Conservation (phyloP, 352 stramenopile species). For the Pythium phragmiticola region DNA sequence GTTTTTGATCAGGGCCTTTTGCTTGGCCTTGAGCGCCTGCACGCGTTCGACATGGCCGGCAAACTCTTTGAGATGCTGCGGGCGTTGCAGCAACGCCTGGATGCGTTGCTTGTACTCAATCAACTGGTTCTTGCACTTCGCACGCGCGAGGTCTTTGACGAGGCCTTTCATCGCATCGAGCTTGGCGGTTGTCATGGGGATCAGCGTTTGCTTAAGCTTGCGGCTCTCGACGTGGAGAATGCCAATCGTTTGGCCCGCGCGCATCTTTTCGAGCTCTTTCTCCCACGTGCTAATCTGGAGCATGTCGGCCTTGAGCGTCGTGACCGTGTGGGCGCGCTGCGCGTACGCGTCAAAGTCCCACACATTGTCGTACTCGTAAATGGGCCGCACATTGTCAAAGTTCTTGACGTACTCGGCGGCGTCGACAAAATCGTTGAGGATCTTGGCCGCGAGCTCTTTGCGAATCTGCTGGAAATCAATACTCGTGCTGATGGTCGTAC, state of each 20-base stretch:
- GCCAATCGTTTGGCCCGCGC: conserved; percentile 88
- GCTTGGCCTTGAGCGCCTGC: conserved; percentile 68
- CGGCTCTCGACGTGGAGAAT: conserved; percentile 92
- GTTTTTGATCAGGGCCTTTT: conserved; percentile 82
- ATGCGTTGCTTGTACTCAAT: conserved; percentile 91
- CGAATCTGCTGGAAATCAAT: conserved; percentile 75
- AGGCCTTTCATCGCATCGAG: conserved; percentile 92
- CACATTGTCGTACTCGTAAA: conserved; percentile 90
- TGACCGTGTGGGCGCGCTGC: conserved; percentile 79
- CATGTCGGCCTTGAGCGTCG: conserved; percentile 89
- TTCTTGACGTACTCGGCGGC: conserved; percentile 90
- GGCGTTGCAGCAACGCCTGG: conserved; percentile 75
- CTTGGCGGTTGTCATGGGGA: conserved; percentile 91
- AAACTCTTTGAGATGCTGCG: conserved; percentile 92
- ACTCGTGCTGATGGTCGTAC: conserved; percentile 68
- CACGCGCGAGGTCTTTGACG: conserved; percentile 87
- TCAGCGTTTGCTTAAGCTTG: conserved; percentile 92
- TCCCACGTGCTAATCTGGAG: conserved; percentile 90
- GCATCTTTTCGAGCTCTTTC: conserved; percentile 94
- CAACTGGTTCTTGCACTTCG: conserved; percentile 87
- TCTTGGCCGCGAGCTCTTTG: conserved; percentile 79
- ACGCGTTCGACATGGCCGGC: conserved; percentile 83
- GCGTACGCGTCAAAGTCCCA: conserved; percentile 91
- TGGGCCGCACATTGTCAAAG: conserved; percentile 91
- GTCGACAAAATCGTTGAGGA: conserved; percentile 84